Percentiles rank a stretch among this genome's conserved stretches.
Conservation (phyloP, 192 early-diverging fungal genomes). For the Dispira simplex region DNA sequence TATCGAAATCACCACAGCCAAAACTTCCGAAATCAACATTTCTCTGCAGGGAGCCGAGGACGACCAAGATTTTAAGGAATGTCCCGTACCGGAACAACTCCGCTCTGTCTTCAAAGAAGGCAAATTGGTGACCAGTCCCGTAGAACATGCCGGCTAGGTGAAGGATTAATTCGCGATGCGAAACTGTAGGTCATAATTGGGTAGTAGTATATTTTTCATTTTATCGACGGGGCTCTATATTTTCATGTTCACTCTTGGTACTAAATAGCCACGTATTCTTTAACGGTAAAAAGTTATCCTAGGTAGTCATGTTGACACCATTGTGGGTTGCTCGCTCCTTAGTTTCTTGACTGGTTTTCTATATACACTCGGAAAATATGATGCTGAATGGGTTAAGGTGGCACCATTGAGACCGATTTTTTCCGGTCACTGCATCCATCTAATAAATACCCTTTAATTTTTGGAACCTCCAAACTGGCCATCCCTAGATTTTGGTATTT, state of each 20-base stretch:
- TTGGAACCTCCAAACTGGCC: no score
- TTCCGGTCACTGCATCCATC: no score
- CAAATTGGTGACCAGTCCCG: slow-evolving; percentile 62
- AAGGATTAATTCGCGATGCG: neutral
- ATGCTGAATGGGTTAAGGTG: no score
- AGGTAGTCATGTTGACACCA: neutral
- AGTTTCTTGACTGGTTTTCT: neutral
- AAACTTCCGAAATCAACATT: slow-evolving; percentile 84
- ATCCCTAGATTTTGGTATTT: no score
- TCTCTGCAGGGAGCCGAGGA: slow-evolving; percentile 52
- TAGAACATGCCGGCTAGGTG: slow-evolving; percentile 45
- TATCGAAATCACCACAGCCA: slow-evolving; percentile 84
- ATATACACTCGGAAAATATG: neutral
- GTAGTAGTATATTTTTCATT: neutral
- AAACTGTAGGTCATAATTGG: neutral
- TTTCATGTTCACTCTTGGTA: neutral
- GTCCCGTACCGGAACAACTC: slow-evolving; percentile 85
- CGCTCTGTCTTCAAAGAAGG: slow-evolving; percentile 73
- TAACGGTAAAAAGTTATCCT: neutral
- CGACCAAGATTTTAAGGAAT: slow-evolving; percentile 64
- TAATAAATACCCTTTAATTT: no score
- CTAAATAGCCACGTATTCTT: neutral
- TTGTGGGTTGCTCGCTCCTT: neutral
- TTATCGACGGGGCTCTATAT: neutral
- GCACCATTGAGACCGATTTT: no score